Base-by-base conservation (phyloP, 2,329 filamentous ascomycete genomes). In the Talaromyces sp. region DNA sequence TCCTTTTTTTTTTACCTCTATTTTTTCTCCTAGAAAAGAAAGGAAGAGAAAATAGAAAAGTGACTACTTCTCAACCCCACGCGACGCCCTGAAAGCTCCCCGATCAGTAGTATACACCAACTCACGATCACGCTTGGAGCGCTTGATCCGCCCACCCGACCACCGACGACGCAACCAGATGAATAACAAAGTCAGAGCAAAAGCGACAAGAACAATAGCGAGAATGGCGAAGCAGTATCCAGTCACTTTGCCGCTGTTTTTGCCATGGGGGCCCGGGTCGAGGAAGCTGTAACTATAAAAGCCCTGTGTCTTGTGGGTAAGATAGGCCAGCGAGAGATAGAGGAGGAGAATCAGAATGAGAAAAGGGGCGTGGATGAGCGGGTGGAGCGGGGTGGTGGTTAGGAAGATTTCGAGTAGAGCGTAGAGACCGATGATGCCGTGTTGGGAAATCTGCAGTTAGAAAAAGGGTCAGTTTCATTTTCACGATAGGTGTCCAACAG, bases 251-350 rank as follows among this genome's bases (percentile, higher is more conserved):
- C 81, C 83, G 31, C 69, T 72, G 30, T 72, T 65, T 60, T 80
- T 72, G 16, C 82, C 81, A 56, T 83, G 75, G 18, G 73, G 70
- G 5, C 76, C 71, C 1, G 86, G 82, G 72, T 96, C 82, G n/a
- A 96, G 83, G 76, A 96, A 96, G 62, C 69, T 73, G 77, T 96
- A 96, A 0, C 89, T 83, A 73, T 93, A 96, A 72, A 89, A 91
- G 2, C 85, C 85, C 73, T 92, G 81, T 0, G 87, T 87, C 4
- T 85, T 85, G 64, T 84, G 76, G 0, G 89, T 93, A 27, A 95
- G 68, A 74, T 91, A 96, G 1, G 90, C 91, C 16, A 96, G 77
- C 0, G 79, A 84, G 10, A 93, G 82, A 72, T 96, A 96, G 4
- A 88, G 76, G 0, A 85, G 85, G 50, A 96, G 82, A 6, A 95